phyloP scores from a whole-genome alignment of 495 filamentous ascomycete genomes.

The Paragyromitra xinjiangensis region DNA sequence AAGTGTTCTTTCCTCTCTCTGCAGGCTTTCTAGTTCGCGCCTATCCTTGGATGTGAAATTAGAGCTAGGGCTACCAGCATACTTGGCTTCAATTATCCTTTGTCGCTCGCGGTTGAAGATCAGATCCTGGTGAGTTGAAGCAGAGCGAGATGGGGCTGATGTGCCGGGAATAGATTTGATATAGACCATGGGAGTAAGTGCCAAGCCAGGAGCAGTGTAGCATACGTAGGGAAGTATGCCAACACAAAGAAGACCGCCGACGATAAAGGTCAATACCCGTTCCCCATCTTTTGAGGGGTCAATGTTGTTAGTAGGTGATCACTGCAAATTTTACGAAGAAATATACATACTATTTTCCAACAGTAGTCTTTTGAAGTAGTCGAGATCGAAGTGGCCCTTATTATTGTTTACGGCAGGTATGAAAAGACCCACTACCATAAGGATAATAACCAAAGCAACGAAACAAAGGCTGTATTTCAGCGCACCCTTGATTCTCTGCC shows the following conservation, averaged over 20 bases:
- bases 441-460: slow-evolving; percentile 75
- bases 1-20: slow-evolving; percentile 89
- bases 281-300: slow-evolving; percentile 71
- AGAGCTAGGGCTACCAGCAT: slow-evolving; percentile 72
- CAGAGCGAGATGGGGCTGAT: slow-evolving; percentile 76
- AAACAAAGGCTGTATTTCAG: slow-evolving; percentile 92
- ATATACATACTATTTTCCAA: slow-evolving; percentile 75
- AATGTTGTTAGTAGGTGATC: slow-evolving; percentile 8
- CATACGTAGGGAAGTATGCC: slow-evolving; percentile 84
- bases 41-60: slow-evolving; percentile 83
- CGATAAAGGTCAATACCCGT: slow-evolving; percentile 85
- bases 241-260: slow-evolving; percentile 84
- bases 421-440: slow-evolving; percentile 94
- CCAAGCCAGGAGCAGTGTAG: slow-evolving; percentile 89
- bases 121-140: slow-evolving; percentile 78
- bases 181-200: slow-evolving; percentile 84
- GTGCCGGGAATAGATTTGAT: slow-evolving; percentile 89
- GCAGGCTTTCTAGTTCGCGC: slow-evolving; percentile 83
- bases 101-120: slow-evolving; percentile 90
- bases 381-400: slow-evolving; percentile 75
- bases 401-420: slow-evolving; percentile 74
- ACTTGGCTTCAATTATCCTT: slow-evolving; percentile 86
- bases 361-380: slow-evolving; percentile 88
- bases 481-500: slow-evolving; percentile 81
- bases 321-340: slow-evolving; percentile 5